These are phyloP conservation scores for Cordyceps tenuipes DNA, from an alignment of 2,329 filamentous ascomycete genomes.

Conservation along the genomic window DNA sequence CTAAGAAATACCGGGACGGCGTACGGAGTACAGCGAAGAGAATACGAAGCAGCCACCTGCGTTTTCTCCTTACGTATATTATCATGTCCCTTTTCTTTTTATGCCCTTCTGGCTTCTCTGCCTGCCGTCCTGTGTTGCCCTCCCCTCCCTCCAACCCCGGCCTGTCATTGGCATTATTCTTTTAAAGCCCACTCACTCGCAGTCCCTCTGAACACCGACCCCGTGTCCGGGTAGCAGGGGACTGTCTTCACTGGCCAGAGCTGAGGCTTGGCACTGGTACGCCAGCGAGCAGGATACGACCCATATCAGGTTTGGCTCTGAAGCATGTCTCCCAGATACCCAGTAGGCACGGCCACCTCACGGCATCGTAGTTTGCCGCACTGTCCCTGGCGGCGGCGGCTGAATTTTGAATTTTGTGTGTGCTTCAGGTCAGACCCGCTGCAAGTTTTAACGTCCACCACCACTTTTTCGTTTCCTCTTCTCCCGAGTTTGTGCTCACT, in stretches of 20 bases:
- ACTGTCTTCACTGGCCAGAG: background rate
- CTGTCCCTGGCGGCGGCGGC: background rate
- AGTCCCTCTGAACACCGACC: background rate
- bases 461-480: background rate
- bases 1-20: background rate
- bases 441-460: background rate
- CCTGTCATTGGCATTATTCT: background rate
- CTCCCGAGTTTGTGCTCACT: no score
- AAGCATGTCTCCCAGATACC: no score
- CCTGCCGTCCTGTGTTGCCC: background rate
- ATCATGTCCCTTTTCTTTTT: background rate
- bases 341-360: no score
- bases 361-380: background rate
- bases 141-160: background rate
- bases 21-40: background rate
- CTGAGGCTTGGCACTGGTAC: background rate
- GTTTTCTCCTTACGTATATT: no score
- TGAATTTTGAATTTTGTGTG: background rate
- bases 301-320: background rate
- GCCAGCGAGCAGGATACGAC: background rate
- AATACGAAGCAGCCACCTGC: background rate
- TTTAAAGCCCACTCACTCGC: background rate
- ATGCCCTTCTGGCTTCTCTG: background rate
- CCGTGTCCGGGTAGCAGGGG: background rate
- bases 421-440: slow-evolving; percentile 1